Percentiles rank a stretch among this genome's conserved stretches.
Evolutionary conservation across 2,329 filamentous ascomycete species (phyloP).

Genomic region (Incumbomyces delicatus): DNA sequence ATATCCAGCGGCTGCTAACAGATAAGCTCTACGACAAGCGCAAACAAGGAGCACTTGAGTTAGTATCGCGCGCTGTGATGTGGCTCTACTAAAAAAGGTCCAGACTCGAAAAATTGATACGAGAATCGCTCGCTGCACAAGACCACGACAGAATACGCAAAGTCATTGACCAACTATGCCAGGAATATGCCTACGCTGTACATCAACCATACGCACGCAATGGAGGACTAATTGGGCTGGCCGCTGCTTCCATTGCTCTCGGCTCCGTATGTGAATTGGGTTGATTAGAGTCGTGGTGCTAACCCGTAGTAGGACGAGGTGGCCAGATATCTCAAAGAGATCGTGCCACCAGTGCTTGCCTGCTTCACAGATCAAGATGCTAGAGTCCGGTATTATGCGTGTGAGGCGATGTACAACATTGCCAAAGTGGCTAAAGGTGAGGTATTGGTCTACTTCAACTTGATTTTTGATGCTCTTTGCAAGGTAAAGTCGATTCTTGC

Average conservation of each 20-base stretch:
- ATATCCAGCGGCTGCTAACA: conserved; percentile 81
- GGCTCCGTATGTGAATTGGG: conserved; percentile 59
- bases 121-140: conserved; percentile 65
- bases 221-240: conserved; percentile 88
- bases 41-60: conserved; percentile 94
- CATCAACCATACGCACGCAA: conserved; percentile 95
- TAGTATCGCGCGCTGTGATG: conserved; percentile 22
- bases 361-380: conserved; percentile 99
- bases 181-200: conserved; percentile 94
- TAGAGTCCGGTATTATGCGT: conserved; percentile 92
- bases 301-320: conserved; percentile 57
- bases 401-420: conserved; percentile 99
- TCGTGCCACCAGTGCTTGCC: conserved; percentile 89
- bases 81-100: conserved; percentile 7
- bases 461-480: conserved; percentile 93
- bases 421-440: conserved; percentile 98
- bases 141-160: conserved; percentile 73
- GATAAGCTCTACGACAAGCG: conserved; percentile 99
- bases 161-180: conserved; percentile 91
- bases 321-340: conserved; percentile 80
- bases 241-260: conserved; percentile 88
- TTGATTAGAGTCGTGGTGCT: conserved; percentile 7
- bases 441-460: conserved; percentile 93
- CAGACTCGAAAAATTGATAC: conserved; percentile 83
- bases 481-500: conserved; percentile 53